Evolutionary conservation across 2,329 filamentous ascomycete species (phyloP).

Genomic region (Esteya vermicola): DNA sequence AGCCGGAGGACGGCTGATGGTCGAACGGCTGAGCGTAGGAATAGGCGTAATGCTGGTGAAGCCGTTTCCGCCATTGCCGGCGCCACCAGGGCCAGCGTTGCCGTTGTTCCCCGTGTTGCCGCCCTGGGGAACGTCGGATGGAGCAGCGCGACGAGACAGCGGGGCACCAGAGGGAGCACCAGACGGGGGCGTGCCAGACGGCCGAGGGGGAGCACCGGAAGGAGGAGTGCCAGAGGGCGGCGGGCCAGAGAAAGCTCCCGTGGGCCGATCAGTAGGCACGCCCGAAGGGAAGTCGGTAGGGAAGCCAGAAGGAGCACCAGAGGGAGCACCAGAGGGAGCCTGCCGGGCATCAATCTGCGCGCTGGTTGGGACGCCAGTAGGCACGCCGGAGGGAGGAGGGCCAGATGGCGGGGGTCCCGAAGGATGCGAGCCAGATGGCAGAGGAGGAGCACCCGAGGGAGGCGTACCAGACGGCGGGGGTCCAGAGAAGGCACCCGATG

Average conservation of each 20-base stretch:
- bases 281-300: not conserved
- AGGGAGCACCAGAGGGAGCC: not conserved
- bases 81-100: no score
- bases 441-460: not conserved
- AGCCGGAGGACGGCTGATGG: no score
- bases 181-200: not conserved
- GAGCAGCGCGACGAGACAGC: not conserved
- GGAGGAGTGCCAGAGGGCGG: not conserved
- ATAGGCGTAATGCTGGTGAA: no score
- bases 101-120: no score
- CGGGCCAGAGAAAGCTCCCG: no score
- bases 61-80: no score
- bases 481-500: not conserved
- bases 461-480: not conserved
- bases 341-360: not conserved
- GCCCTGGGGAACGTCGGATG: not conserved
- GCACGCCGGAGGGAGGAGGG: not conserved
- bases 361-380: not conserved
- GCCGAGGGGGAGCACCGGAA: not conserved
- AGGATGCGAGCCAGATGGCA: not conserved
- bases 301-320: not conserved
- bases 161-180: not conserved
- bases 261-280: no score
- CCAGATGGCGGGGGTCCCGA: not conserved
- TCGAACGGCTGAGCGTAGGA: no score